These are phyloP conservation scores for Yamadazyma triangularis DNA, from an alignment of 1,139 yeast species.

Conservation along the genomic window DNA sequence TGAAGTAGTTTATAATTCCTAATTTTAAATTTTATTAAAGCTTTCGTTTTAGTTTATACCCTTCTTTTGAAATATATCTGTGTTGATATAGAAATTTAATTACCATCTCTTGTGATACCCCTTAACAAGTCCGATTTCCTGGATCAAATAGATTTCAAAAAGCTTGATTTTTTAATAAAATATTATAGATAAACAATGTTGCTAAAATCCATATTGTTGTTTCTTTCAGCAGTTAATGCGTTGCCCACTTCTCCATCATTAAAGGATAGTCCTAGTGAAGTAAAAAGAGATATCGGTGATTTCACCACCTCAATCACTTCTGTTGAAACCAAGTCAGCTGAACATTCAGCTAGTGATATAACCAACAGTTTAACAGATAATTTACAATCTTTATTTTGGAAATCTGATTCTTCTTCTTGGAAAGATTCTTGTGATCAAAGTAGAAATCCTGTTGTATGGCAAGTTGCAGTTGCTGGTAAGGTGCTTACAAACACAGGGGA, in stretches of 20 bases:
- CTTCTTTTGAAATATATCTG: no score
- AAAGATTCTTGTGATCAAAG: slow-evolving; percentile 13
- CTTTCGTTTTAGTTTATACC: no score
- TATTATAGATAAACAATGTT: background rate
- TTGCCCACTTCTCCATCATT: background rate
- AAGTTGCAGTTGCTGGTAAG: slow-evolving; percentile 24
- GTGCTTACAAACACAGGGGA: slow-evolving; percentile 16
- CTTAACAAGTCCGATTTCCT: no score
- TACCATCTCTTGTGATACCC: no score
- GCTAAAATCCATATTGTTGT: background rate
- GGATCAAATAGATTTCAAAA: background rate
- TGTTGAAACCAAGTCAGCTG: slow-evolving; percentile 13
- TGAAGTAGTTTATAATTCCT: no score
- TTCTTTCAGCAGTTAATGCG: background rate
- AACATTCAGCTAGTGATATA: slow-evolving; percentile 10
- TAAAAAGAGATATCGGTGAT: slow-evolving; percentile 3
- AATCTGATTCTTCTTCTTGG: slow-evolving; percentile 15
- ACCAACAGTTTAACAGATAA: slow-evolving; percentile 11
- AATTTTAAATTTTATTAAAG: no score
- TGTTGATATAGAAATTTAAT: no score
- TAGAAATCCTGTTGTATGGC: slow-evolving; percentile 19
- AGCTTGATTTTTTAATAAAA: background rate
- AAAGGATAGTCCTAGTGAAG: background rate
- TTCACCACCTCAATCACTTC: slow-evolving; percentile 14
- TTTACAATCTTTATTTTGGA: slow-evolving; percentile 21